A percentile compares a stretch with the other conserved stretches of the same genome.
Conservation (phyloP, 2,329 filamentous ascomycete genomes). For the Trichophyton schoenleinii region DNA sequence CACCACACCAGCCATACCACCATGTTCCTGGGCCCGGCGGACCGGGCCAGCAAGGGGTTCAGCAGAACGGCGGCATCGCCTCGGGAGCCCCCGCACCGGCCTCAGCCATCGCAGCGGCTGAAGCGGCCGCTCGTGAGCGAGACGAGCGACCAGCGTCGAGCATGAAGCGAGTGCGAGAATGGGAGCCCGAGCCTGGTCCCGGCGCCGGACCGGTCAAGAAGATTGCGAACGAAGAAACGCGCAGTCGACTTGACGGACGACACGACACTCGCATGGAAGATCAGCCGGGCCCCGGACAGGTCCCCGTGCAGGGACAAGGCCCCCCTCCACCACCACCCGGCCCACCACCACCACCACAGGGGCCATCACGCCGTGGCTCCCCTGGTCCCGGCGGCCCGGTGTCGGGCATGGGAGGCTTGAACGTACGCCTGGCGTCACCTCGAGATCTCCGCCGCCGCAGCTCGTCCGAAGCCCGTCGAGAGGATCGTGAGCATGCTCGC, state of each 20-base stretch:
- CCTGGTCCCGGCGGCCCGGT: background rate
- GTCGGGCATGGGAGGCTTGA: conserved; percentile 36
- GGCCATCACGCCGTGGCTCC: conserved; percentile 30
- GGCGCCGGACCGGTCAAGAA: conserved; percentile 50
- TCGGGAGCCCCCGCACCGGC: conserved; percentile 56
- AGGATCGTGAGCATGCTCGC: conserved; percentile 46
- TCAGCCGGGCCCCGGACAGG: conserved; percentile 17
- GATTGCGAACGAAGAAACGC: conserved; percentile 73
- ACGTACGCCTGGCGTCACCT: conserved; percentile 46
- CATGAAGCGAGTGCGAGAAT: conserved; percentile 77
- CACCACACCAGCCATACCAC: conserved; percentile 66
- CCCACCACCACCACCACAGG: background rate
- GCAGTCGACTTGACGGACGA: conserved; percentile 74
- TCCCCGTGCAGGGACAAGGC: too few relatives aligned
- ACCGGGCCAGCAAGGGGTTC: background rate
- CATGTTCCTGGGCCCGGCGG: conserved; percentile 43
- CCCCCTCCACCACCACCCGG: conserved; percentile 31
- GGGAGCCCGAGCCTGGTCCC: conserved; percentile 63
- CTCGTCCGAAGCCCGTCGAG: conserved; percentile 57
- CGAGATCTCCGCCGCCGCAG: conserved; percentile 60
- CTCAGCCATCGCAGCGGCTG: conserved; percentile 53
- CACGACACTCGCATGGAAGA: conserved; percentile 8
- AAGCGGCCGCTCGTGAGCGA: conserved; percentile 52
- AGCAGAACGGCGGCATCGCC: conserved; percentile 48
- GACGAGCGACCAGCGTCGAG: conserved; percentile 68